These are phyloP conservation scores for Globisporangium cederbergense DNA, from an alignment of 352 stramenopile species.

Conservation along the genomic window DNA sequence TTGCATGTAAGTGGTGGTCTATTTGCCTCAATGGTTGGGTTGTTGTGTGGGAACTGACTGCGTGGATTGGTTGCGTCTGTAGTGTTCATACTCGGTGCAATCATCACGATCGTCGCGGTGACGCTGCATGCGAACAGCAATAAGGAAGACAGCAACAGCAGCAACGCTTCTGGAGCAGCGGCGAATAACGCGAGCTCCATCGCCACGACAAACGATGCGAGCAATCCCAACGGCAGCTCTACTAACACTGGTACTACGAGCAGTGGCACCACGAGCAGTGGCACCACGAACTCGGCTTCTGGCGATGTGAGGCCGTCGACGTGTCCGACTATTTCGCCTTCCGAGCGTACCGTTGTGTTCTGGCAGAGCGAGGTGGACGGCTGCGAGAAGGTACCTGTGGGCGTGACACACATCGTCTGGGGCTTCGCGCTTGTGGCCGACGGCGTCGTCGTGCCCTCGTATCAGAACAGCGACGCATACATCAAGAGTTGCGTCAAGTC, in stretches of 20 bases:
- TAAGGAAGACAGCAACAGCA: constrained; percentile 7
- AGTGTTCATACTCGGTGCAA: constrained; percentile 31
- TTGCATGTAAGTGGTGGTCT: constrained; percentile 5
- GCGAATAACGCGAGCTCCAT: background rate
- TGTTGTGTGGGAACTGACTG: background rate
- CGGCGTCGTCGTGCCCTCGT: constrained; percentile 43
- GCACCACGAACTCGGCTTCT: background rate
- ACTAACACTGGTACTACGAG: constrained; percentile 15
- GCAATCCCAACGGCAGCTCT: constrained; percentile 7
- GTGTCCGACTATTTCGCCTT: constrained; percentile 29
- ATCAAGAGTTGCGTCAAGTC: constrained; percentile 55
- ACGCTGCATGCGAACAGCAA: constrained; percentile 25
- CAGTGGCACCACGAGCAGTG: background rate
- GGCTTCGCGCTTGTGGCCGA: constrained; percentile 67
- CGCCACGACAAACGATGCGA: background rate
- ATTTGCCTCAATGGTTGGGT: background rate
- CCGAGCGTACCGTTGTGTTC: constrained; percentile 69
- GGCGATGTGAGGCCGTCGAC: constrained; percentile 11
- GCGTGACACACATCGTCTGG: constrained; percentile 75
- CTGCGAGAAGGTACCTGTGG: constrained; percentile 59
- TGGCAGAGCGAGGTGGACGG: constrained; percentile 77
- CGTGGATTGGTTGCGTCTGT: background rate
- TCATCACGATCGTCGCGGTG: constrained; percentile 39
- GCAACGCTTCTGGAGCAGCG: background rate
- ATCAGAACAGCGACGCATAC: constrained; percentile 54